Conservation (phyloP, 805 yeast species). For the Kuraishia capsulata region DNA sequence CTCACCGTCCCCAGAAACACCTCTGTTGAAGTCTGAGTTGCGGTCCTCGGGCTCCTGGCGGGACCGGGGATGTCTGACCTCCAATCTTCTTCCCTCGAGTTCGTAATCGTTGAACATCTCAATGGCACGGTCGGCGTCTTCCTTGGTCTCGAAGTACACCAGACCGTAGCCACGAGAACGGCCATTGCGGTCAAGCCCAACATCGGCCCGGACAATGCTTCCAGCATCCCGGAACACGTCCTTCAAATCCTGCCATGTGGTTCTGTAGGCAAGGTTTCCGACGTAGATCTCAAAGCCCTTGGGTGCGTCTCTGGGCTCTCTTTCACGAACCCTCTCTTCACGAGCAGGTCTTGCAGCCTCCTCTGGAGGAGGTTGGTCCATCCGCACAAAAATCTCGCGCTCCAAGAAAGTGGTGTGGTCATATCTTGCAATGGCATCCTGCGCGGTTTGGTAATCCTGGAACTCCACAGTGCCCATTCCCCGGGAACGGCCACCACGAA, state of each 20-base stretch:
- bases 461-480: constrained; percentile 93
- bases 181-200: constrained; percentile 56
- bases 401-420: constrained; percentile 61
- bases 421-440: constrained; percentile 58
- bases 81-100: constrained; percentile 68
- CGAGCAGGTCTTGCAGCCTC: constrained; percentile 14
- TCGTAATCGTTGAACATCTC: constrained; percentile 59
- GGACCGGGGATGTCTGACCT: constrained; percentile 48
- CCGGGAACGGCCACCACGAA: constrained; percentile 69
- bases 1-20: constrained; percentile 53
- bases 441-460: constrained; percentile 52
- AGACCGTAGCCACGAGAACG: constrained; percentile 84
- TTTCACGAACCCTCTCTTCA: constrained; percentile 5
- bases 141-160: constrained; percentile 56
- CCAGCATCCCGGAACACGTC: constrained; percentile 78
- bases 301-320: constrained; percentile 12
- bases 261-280: constrained; percentile 76
- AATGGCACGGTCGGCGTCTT: constrained; percentile 67
- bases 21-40: constrained; percentile 54
- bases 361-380: constrained; percentile 77
- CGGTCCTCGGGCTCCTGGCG: constrained; percentile 11
- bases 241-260: constrained; percentile 77
- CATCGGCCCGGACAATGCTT: constrained; percentile 73
- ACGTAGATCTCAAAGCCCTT: constrained; percentile 59
- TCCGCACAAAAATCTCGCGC: constrained; percentile 82